These are phyloP conservation scores for Chamaecrista fasciculata DNA, from an alignment of 306 rosid species.

Conservation along the genomic window DNA sequence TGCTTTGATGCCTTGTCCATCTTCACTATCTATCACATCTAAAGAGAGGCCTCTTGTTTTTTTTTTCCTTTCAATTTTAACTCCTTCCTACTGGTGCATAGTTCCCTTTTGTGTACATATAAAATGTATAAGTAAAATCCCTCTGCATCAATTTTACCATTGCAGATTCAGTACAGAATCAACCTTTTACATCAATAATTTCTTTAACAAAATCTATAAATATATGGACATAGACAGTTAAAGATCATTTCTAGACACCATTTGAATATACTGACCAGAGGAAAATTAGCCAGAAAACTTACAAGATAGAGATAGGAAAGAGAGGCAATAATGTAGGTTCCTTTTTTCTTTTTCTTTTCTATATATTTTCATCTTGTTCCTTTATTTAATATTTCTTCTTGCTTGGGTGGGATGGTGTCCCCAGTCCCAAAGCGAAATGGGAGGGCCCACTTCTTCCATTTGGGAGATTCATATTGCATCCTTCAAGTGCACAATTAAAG, in stretches of 20 bases:
- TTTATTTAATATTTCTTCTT: conserved; percentile 8
- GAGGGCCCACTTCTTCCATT: background rate
- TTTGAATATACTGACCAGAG: background rate
- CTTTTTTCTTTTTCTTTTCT: background rate
- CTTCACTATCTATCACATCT: background rate
- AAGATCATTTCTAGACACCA: background rate
- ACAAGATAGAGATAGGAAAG: background rate
- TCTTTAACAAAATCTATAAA: background rate
- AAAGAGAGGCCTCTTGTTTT: too few relatives aligned
- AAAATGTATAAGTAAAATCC: background rate
- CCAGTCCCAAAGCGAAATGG: conserved; percentile 5
- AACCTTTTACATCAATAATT: background rate
- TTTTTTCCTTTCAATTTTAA: background rate
- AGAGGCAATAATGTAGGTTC: conserved; percentile 6
- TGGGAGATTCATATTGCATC: conserved; percentile 9
- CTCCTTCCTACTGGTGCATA: background rate
- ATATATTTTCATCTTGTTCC: background rate
- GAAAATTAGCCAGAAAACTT: background rate
- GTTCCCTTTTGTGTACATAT: background rate
- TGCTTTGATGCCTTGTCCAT: background rate
- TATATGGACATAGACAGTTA: background rate
- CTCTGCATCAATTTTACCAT: too few relatives aligned
- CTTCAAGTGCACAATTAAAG: background rate
- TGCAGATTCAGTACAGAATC: too few relatives aligned
- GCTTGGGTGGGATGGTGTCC: conserved; percentile 15